Percentiles rank a stretch among this genome's conserved stretches.
phyloP scores from a whole-genome alignment of 1,284 basidiomycete genomes.

The Microbotryum scabiosae region DNA sequence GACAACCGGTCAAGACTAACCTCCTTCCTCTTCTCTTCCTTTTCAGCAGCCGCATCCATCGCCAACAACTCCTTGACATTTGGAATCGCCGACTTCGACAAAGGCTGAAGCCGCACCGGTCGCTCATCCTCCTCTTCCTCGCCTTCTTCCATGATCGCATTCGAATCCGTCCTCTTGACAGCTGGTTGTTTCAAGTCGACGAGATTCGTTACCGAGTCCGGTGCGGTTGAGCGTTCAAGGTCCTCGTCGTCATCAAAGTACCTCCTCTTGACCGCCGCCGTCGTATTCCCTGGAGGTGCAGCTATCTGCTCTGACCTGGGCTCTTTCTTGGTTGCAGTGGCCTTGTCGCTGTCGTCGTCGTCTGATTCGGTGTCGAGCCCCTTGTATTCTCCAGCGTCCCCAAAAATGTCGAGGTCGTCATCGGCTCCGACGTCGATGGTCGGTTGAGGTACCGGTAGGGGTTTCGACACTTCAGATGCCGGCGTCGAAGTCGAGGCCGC shows the following conservation, averaged over 20 bases:
- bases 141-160: background rate
- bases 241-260: slow-evolving; percentile 26
- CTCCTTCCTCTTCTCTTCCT: slow-evolving; percentile 23
- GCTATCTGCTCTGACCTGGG: background rate
- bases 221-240: slow-evolving; percentile 12
- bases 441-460: background rate
- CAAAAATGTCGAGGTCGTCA: slow-evolving; percentile 28
- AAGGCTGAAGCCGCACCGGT: slow-evolving; percentile 14
- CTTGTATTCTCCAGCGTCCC: slow-evolving; percentile 26
- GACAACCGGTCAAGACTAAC: background rate
- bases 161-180: background rate
- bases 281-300: background rate
- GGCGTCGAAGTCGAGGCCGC: background rate
- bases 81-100: slow-evolving; percentile 7
- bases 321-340: background rate
- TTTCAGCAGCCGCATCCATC: slow-evolving; percentile 23
- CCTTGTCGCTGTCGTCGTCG: slow-evolving; percentile 2
- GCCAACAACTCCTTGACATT: slow-evolving; percentile 25
- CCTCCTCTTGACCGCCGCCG: slow-evolving; percentile 7
- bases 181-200: slow-evolving; percentile 12
- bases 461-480: background rate
- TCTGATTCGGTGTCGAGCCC: slow-evolving; percentile 17
- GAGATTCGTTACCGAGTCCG: slow-evolving; percentile 11
- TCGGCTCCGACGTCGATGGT: slow-evolving; percentile 4
- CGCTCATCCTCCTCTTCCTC: background rate